These are phyloP conservation scores for Solanum hybrid DNA, from an alignment of 305 asterid species.

Conservation along the genomic window DNA sequence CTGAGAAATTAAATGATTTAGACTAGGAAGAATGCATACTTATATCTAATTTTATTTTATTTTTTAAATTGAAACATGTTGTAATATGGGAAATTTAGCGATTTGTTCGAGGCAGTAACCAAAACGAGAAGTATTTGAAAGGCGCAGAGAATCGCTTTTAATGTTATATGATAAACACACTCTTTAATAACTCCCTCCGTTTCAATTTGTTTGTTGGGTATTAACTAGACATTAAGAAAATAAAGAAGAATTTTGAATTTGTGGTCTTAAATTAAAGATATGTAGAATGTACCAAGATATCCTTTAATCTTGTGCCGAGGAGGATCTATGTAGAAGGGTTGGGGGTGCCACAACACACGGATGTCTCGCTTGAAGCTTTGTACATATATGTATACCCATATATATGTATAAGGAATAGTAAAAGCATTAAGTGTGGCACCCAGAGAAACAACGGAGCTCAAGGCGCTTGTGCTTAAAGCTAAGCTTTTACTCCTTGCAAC, in stretches of 20 bases:
- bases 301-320: background rate
- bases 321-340: background rate
- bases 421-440: background rate
- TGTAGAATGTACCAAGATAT: background rate
- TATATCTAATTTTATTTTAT: background rate
- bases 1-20: background rate
- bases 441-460: background rate
- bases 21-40: background rate
- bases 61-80: background rate
- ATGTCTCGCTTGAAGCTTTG: background rate
- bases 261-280: background rate
- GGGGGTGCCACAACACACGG: background rate
- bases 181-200: background rate
- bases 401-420: background rate
- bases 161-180: slow-evolving; percentile 17
- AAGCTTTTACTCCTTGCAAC: background rate
- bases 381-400: background rate
- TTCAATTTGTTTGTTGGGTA: background rate
- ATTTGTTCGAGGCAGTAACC: slow-evolving; percentile 44
- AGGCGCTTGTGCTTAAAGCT: background rate
- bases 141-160: slow-evolving; percentile 63
- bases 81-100: slow-evolving; percentile 9
- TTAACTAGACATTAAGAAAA: background rate
- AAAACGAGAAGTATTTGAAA: slow-evolving; percentile 28
- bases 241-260: background rate